These are phyloP conservation scores for Fusarium cicatricum DNA, from an alignment of 2,329 filamentous ascomycete species.

Conservation along the genomic window DNA sequence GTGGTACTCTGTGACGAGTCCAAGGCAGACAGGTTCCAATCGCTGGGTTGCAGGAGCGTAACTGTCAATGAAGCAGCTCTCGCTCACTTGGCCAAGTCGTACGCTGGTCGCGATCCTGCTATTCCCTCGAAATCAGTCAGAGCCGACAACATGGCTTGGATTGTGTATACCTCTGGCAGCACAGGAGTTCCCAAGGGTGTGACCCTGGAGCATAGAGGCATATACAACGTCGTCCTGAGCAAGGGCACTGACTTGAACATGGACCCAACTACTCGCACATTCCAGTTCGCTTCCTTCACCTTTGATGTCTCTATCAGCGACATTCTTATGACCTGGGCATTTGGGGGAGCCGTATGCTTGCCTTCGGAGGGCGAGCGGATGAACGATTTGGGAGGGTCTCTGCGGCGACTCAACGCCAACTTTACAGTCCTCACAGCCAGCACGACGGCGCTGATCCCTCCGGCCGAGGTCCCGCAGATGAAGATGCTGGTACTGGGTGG, in stretches of 20 bases:
- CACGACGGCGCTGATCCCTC: not conserved
- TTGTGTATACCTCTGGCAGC: not conserved
- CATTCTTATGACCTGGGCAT: not conserved
- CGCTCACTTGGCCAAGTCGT: not conserved
- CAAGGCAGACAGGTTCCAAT: not conserved
- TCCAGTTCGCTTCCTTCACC: not conserved
- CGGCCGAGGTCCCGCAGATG: not conserved
- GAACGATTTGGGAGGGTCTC: not conserved
- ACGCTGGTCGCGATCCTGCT: not conserved
- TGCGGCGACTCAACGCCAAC: not conserved
- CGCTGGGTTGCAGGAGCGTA: not conserved
- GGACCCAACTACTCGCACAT: not conserved
- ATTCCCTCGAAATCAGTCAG: not conserved
- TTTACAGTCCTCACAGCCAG: not conserved
- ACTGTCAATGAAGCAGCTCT: not conserved
- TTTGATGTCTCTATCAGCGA: not conserved
- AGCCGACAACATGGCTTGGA: not conserved
- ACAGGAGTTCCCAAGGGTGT: slow-evolving; percentile 1
- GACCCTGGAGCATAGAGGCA: not conserved
- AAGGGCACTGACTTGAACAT: not conserved
- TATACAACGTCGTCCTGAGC: not conserved
- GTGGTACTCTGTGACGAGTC: not conserved
- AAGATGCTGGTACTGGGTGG: not conserved
- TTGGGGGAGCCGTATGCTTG: not conserved
- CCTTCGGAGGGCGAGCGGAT: not conserved